Evolutionary conservation across 2,329 filamentous ascomycete species (phyloP), one percentile per base, ranked within the genome.

Genomic region (Aspergillus candidus): DNA sequence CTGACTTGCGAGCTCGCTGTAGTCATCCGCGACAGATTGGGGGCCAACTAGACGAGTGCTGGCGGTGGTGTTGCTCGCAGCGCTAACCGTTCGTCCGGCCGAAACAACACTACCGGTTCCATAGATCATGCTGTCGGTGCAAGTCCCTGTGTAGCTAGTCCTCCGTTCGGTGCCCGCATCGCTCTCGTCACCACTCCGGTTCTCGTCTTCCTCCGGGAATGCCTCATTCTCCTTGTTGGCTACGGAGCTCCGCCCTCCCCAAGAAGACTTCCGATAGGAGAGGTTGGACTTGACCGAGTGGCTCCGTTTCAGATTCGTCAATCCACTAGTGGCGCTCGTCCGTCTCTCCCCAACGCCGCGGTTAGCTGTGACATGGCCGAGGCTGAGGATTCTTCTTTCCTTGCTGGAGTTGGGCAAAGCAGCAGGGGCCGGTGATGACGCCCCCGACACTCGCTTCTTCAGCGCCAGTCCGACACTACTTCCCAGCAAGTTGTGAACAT

Each of bases 291-390:
- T 83, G 53, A 88, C 84, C 46, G 85, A 89, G 62, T 90, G 84
- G 63, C 84, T 90, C 48, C 86, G 78, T 69, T 84, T 84, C 52
- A 94, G 74, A 37, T 79, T 80, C 14, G 79, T 76, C 34, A 71
- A 60, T 18, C 66, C 69, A 38, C 66, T 65, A 33, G 60, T 62
- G 41, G 57, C 60, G 35, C 58, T 62, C 30, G 59, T 53, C 27
- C 66, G 56, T 48, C 66, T 53, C 47, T 68, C 57, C 36, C 53
- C 41, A 44, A 57, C 14, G 6, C 65, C 59, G 22, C 68, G 73
- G 59, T 93, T 91, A 62, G 84, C 83, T 42, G 81, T 87, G 55
- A 97, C 94, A 67, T 96, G 88, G 62, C 85, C 94, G 31, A 97
- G 79, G 40, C 88, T 95, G 47, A 94, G 78, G 58, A 97, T 96